Evolutionary conservation across 345 rosid species (phyloP).

Genomic region (Gossypium australe): DNA sequence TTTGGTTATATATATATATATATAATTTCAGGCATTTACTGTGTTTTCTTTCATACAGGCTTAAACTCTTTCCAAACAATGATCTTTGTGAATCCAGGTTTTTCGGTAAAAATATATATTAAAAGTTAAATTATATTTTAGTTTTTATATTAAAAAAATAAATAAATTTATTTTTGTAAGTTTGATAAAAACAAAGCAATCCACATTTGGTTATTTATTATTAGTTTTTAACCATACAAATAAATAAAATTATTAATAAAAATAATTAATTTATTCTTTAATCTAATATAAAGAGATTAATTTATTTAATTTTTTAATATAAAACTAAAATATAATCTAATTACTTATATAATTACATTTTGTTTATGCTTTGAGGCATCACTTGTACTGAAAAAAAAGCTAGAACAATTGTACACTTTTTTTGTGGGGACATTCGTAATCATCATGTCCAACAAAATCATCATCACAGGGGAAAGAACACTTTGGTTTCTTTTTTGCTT

Average conservation of each 20-base stretch:
- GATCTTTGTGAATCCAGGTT: neutral
- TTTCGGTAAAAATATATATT: neutral
- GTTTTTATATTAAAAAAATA: no score
- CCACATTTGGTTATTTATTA: fast-evolving
- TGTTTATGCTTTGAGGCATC: neutral
- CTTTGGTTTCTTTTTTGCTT: neutral
- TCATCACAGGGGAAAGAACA: slow-evolving; percentile 11
- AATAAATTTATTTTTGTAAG: no score
- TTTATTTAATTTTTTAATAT: no score
- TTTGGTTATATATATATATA: no score
- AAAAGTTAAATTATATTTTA: no score
- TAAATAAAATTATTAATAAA: no score
- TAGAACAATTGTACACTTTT: slow-evolving; percentile 1
- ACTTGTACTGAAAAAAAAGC: neutral
- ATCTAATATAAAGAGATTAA: fast-evolving
- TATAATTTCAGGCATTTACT: neutral
- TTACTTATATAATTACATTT: no score
- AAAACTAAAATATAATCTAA: no score
- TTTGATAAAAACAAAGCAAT: no score
- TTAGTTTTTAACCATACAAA: fast-evolving
- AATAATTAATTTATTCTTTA: no score
- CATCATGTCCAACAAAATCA: slow-evolving; percentile 25
- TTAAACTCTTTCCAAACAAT: neutral
- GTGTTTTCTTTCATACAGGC: neutral
- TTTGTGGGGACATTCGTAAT: slow-evolving; percentile 27